A percentile compares a stretch with the other conserved stretches of the same genome.
Evolutionary conservation across 2,329 filamentous ascomycete species (phyloP).

Genomic region (Penicillium rolfsii): DNA sequence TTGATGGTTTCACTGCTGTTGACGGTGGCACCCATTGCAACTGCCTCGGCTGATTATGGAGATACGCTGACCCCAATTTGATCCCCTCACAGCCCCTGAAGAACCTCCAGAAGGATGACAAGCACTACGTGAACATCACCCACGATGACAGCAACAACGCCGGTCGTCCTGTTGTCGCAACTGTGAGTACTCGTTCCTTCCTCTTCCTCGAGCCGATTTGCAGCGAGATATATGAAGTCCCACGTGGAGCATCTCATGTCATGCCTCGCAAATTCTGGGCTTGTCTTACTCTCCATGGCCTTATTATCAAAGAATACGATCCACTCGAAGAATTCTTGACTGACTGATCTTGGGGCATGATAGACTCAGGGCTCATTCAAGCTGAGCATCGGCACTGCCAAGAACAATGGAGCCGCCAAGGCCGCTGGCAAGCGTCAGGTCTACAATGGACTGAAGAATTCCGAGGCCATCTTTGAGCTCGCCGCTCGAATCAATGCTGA

Average conservation of each 20-base stretch:
- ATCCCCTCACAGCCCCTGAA: background rate
- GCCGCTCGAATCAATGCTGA: too few species aligned
- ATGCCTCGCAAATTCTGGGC: background rate
- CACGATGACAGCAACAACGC: background rate
- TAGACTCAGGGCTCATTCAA: background rate
- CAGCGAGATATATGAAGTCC: background rate
- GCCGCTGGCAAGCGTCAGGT: too few species aligned
- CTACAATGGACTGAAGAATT: too few species aligned
- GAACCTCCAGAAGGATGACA: background rate
- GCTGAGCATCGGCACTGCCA: background rate
- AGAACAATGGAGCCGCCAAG: background rate
- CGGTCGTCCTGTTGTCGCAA: background rate
- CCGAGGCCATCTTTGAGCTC: too few species aligned
- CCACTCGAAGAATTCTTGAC: background rate
- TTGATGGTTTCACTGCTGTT: background rate
- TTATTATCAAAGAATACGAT: background rate
- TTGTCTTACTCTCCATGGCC: background rate
- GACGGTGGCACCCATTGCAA: background rate
- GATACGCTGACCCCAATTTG: background rate
- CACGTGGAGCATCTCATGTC: background rate
- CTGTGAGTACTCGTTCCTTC: background rate
- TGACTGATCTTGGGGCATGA: background rate
- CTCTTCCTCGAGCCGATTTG: background rate
- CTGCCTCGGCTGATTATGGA: background rate
- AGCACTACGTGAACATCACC: background rate